Conservation (phyloP, 2,329 filamentous ascomycete genomes). For the Chaetothyriales sp. region DNA sequence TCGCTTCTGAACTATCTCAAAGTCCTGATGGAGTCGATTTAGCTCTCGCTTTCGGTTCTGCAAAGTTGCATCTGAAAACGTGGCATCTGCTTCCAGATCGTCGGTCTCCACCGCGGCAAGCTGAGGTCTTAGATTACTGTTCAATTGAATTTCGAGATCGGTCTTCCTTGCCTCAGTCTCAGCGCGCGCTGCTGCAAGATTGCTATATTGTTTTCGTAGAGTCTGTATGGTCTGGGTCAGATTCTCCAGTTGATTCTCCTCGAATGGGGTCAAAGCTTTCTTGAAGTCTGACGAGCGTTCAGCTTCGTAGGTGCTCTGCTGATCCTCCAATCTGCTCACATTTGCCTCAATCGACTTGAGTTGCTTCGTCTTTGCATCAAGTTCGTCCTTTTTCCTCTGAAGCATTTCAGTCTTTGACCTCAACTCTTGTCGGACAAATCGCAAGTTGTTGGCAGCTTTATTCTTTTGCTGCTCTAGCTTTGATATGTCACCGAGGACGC, state of each 20-base stretch:
- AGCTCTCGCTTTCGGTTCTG: conserved; percentile 71
- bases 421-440: conserved; percentile 64
- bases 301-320: conserved; percentile 60
- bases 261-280: conserved; percentile 68
- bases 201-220: conserved; percentile 62
- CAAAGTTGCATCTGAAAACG: conserved; percentile 38
- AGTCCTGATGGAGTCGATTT: conserved; percentile 56
- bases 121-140: conserved; percentile 75
- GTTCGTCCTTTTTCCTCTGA: conserved; percentile 56
- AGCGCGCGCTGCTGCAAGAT: conserved; percentile 57
- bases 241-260: conserved; percentile 65
- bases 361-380: conserved; percentile 55
- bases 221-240: conserved; percentile 57
- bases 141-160: conserved; percentile 70
- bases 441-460: conserved; percentile 69
- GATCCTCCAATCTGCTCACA: conserved; percentile 62
- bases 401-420: conserved; percentile 61
- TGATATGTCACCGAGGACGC: conserved; percentile 67
- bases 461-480: conserved; percentile 67
- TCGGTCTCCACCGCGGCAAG: conserved; percentile 73
- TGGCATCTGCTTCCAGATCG: conserved; percentile 54
- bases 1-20: conserved; percentile 54
- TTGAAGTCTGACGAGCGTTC: conserved; percentile 83
- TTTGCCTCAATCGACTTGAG: conserved; percentile 58
- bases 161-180: conserved; percentile 71